phyloP scores from a whole-genome alignment of 1,284 basidiomycete genomes.

The Naganishia sp. region DNA sequence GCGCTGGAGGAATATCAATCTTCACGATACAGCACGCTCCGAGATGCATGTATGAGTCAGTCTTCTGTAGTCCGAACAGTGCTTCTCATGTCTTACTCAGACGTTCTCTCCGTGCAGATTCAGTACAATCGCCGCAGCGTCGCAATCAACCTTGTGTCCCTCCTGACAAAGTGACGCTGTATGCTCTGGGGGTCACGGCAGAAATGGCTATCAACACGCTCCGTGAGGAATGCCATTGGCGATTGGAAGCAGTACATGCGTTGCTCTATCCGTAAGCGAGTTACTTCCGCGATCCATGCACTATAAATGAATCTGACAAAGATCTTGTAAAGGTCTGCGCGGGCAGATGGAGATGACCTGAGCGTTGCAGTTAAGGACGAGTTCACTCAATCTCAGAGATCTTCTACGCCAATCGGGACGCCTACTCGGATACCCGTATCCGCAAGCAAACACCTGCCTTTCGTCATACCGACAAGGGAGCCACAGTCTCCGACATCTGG shows the following conservation, averaged over 20 bases:
- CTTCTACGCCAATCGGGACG: neutral
- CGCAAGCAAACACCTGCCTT: neutral
- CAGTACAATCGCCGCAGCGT: slow-evolving; percentile 11
- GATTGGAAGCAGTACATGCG: slow-evolving; percentile 11
- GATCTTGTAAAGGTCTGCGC: neutral
- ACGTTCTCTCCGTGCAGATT: neutral
- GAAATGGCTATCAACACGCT: slow-evolving; percentile 25
- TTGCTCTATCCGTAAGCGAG: slow-evolving; percentile 1
- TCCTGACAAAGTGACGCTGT: slow-evolving; percentile 23
- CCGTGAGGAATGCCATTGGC: slow-evolving; percentile 20
- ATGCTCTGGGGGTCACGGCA: slow-evolving; percentile 14
- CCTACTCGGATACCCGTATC: neutral
- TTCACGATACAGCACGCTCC: slow-evolving; percentile 7
- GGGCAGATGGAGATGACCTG: neutral
- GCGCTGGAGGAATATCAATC: slow-evolving; percentile 5
- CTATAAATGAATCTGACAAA: neutral
- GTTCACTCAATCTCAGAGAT: neutral
- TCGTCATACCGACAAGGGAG: neutral
- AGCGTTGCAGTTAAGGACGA: neutral
- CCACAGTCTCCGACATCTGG: neutral
- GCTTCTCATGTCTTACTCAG: neutral
- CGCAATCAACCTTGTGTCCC: slow-evolving; percentile 14
- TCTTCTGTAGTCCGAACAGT: no score
- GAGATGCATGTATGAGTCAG: slow-evolving; percentile 20
- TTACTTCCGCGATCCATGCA: neutral